Base-by-base conservation (phyloP, 2,329 filamentous ascomycete species). In the Cercospora sp. region DNA sequence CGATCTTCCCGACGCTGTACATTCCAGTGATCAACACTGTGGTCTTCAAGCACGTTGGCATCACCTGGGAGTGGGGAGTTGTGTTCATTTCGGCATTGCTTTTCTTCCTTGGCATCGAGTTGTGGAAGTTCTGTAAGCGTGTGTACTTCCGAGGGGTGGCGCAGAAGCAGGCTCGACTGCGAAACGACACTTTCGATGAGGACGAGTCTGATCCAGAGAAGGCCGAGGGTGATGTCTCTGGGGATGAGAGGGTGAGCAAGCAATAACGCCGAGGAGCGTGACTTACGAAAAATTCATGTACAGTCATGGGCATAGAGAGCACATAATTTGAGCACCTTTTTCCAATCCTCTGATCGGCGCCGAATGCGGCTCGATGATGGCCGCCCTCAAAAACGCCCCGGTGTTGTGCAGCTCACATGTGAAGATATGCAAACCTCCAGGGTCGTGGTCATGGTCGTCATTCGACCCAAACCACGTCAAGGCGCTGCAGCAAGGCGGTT, bases 61-160 rank as follows among this genome's bases (percentile, higher is more conserved):
- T 91, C 64, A 84, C 80, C 9, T 89, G 88, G 88, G 66, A 68
- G 8, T 68, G 66, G 66, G 66, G 62, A 8, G 42, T 68, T 16
- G 66, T 68, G 16, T 59, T 68, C 31, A 61, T 68, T 51, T 64
- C 66, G 1, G 58, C 66, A 0, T 75, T 85, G 0, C 73, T 91
- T 3, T 92, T 91, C 80, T 86, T 92, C 75, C 73, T 82, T 0
- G 88, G 88, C 0, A 83, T 87, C 0, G 90, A 92, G 77, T 65
- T 79, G 0, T 92, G 88, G 86, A 91, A 91, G 78, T 90, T 84
- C 83, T 80, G 74, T 6, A 92, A 92, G 81, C 81, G 90, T 0
- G 74, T 68, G 8, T 73, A 67, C 60, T 71, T 72, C 65, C 33
- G 60, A 26, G 51, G 60, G 64, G 69, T 30, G 63, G 67, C 65